These are phyloP conservation scores for Heliamphora ciliata DNA, from an alignment of 179 eudicot genomes.

Conservation along the genomic window DNA sequence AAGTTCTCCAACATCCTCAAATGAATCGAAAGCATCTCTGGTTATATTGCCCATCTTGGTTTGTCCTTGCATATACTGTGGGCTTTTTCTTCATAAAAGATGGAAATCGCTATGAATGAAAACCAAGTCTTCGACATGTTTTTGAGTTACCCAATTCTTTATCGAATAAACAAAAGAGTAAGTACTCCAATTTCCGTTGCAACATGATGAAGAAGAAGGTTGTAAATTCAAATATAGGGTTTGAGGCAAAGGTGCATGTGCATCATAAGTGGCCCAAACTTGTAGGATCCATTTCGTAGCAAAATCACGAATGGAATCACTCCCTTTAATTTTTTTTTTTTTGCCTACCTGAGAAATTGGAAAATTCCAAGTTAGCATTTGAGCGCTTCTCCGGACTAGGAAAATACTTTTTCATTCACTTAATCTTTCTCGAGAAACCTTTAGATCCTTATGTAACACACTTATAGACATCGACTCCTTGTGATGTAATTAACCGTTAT, in stretches of 20 bases:
- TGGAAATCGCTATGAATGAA: constrained; percentile 10
- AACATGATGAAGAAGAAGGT: background rate
- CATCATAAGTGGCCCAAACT: background rate
- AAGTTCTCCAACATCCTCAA: no score
- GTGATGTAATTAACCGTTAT: background rate
- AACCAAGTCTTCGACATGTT: background rate
- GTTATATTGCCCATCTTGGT: constrained; percentile 13
- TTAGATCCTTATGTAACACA: background rate
- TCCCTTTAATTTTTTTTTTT: background rate
- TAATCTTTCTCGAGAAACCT: background rate
- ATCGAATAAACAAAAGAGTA: constrained; percentile 9
- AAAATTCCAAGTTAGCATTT: background rate
- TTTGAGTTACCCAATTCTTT: constrained; percentile 9
- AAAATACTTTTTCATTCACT: background rate
- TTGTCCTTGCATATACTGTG: background rate
- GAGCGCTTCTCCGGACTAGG: background rate
- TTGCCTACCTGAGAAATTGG: background rate
- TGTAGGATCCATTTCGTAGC: background rate
- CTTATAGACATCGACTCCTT: background rate
- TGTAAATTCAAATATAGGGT: background rate
- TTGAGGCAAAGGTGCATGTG: background rate
- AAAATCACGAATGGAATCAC: background rate
- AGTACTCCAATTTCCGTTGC: constrained; percentile 3
- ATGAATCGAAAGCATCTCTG: background rate
- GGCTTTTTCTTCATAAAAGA: background rate